Base-by-base conservation (phyloP, 179 eudicot species). In the Silene noctiflora region DNA sequence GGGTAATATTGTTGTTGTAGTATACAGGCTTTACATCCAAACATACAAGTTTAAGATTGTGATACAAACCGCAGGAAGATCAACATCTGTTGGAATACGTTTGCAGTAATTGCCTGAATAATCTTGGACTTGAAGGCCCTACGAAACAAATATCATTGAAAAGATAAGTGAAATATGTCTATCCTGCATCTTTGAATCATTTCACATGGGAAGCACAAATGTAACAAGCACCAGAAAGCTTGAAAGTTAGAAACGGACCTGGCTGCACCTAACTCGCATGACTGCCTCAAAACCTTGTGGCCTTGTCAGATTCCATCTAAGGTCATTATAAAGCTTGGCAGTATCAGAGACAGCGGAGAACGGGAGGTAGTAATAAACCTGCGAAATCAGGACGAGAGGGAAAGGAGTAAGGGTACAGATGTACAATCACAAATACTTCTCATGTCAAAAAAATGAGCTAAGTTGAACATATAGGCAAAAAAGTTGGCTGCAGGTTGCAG, bases 41-140 rank as follows among this genome's bases (percentile, higher is more conserved):
- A 25, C 8, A 72, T 48, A 72, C 31, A 73, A 74, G 46, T 69
- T 39, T 7, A 35, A 65, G 69, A 16, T 70, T 25, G 53, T 73
- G 73, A 65, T 72, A 86, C 93, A 83, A 55, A 93, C 99, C 85
- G 91, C 91, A 68, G 99, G 99, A 64, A 95, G 92, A 82, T 95
- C 99, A 61, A 95, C 97, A 86, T 95, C 99, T 4, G 99, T 93
- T 58, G 99, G 99, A 76, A 93, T 95, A 79, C 97, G 97, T 82
- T 85, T 95, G 81, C 97, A 95, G 86, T 83, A 95, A 85, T 93
- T 93, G 77, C 99, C 99, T 65, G 85, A 86, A 88, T 95, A 95
- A 75, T 95, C 99, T 85, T 95, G 99, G 75, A 93, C 99, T 95
- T 95, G 96, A 80, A 95, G 83, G 63, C 97, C 99, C 99, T 95